Evolutionary conservation across 352 stramenopile species (phyloP).

Genomic region (Peronospora belbahrii): DNA sequence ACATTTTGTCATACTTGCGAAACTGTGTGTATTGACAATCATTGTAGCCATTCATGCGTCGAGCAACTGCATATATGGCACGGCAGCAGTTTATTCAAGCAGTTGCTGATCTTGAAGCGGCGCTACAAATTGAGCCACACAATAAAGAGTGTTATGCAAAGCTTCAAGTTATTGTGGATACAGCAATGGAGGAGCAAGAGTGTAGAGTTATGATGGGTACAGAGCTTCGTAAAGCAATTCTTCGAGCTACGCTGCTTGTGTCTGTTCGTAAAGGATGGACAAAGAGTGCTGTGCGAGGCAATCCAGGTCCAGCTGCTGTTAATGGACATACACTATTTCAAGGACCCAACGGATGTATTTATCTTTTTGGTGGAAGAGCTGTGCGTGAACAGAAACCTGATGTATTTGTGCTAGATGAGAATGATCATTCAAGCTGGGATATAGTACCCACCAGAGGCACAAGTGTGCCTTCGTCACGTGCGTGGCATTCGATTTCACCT

Average conservation of each 20-base stretch:
- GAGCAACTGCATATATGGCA: slow-evolving; percentile 38
- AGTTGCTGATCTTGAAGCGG: slow-evolving; percentile 35
- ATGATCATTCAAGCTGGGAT: slow-evolving; percentile 47
- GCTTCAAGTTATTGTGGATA: slow-evolving; percentile 29
- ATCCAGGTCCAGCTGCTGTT: slow-evolving; percentile 50
- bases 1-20: too few relatives aligned
- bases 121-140: slow-evolving; percentile 35
- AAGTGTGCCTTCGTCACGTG: slow-evolving; percentile 30
- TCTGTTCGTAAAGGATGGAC: slow-evolving; percentile 42
- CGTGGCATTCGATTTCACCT: slow-evolving; percentile 44
- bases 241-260: slow-evolving; percentile 26
- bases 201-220: neutral
- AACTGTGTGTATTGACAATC: too few relatives aligned
- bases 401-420: slow-evolving; percentile 40
- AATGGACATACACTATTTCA: slow-evolving; percentile 60
- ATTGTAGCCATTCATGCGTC: slow-evolving; percentile 44
- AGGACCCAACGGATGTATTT: slow-evolving; percentile 17
- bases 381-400: slow-evolving; percentile 47
- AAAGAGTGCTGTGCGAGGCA: slow-evolving; percentile 38
- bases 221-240: slow-evolving; percentile 13
- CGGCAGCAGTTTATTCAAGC: slow-evolving; percentile 18
- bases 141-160: slow-evolving; percentile 49
- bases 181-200: neutral
- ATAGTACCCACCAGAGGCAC: slow-evolving; percentile 17
- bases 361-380: slow-evolving; percentile 49